These are phyloP conservation scores for Pseudohalonectria lignicola DNA, from an alignment of 2,329 filamentous ascomycete species.

Conservation along the genomic window DNA sequence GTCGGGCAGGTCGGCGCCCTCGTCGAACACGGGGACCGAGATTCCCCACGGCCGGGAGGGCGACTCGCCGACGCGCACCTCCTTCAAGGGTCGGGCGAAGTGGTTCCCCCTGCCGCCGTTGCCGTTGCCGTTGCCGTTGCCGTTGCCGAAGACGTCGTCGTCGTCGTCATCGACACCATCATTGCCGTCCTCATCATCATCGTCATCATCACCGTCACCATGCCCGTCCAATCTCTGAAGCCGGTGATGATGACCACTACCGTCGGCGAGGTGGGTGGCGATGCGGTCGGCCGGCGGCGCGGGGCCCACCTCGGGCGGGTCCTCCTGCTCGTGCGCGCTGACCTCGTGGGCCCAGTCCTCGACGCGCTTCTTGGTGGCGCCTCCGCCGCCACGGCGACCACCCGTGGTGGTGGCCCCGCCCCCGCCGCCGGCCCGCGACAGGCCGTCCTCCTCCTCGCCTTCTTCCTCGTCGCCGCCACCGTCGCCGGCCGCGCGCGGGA, in stretches of 20 bases:
- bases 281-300: neutral
- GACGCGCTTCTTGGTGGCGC: constrained; percentile 57
- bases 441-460: constrained; percentile 21
- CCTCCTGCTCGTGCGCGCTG: constrained; percentile 36
- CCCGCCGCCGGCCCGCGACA: too few relatives aligned
- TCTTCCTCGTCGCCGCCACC: constrained; percentile 3
- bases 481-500: constrained; percentile 34
- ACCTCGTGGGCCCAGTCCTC: constrained; percentile 79
- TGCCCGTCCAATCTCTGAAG: too few relatives aligned
- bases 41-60: constrained; percentile 93
- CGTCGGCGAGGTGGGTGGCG: neutral
- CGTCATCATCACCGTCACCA: neutral
- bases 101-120: constrained; percentile 59
- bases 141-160: constrained; percentile 27
- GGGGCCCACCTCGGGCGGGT: constrained; percentile 10
- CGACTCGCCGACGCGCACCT: constrained; percentile 86
- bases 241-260: neutral
- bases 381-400: too few relatives aligned
- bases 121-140: constrained; percentile 41
- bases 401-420: too few relatives aligned
- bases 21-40: constrained; percentile 54
- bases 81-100: constrained; percentile 78
- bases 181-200: neutral
- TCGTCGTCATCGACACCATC: constrained; percentile 22
- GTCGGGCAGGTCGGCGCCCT: constrained; percentile 40